Evolutionary conservation across 2,329 filamentous ascomycete species (phyloP).

Genomic region (Dryadomyces quercivorus): DNA sequence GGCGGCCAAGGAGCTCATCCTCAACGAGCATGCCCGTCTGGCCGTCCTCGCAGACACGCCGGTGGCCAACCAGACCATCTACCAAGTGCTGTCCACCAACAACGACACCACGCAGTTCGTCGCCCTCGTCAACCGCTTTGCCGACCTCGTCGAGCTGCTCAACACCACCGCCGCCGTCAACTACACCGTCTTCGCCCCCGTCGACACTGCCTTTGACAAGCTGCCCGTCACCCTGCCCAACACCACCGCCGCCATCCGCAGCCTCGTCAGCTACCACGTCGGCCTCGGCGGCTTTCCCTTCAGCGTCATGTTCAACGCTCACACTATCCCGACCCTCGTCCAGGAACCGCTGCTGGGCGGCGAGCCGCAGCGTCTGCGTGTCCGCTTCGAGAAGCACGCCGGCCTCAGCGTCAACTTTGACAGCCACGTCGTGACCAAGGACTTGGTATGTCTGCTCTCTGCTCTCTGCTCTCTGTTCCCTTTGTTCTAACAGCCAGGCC

Average conservation of each 20-base stretch:
- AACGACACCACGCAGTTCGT: constrained; percentile 69
- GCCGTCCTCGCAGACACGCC: constrained; percentile 7
- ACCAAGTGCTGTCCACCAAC: constrained; percentile 63
- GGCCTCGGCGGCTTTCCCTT: constrained; percentile 55
- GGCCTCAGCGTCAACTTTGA: constrained; percentile 69
- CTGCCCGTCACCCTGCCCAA: constrained; percentile 28
- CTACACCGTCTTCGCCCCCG: constrained; percentile 72
- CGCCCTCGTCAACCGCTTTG: constrained; percentile 60
- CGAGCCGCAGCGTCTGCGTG: constrained; percentile 60
- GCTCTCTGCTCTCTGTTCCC: no score
- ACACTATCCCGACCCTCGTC: constrained; percentile 63
- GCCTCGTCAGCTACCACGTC: constrained; percentile 64
- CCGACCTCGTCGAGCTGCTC: constrained; percentile 58
- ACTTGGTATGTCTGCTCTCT: constrained; percentile 45
- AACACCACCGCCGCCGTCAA: constrained; percentile 53
- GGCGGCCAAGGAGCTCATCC: constrained; percentile 10
- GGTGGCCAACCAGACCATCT: constrained; percentile 60
- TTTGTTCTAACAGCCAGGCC: constrained; percentile 33
- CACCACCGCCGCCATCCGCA: constrained; percentile 55
- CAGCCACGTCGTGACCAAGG: constrained; percentile 53
- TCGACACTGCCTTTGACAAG: constrained; percentile 61
- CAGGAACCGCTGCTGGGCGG: constrained; percentile 47
- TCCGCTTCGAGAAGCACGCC: constrained; percentile 42
- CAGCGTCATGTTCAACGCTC: constrained; percentile 49
- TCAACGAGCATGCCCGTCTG: constrained; percentile 6